Conservation (phyloP, 2,329 filamentous ascomycete genomes). For the Colletotrichum agaves region DNA sequence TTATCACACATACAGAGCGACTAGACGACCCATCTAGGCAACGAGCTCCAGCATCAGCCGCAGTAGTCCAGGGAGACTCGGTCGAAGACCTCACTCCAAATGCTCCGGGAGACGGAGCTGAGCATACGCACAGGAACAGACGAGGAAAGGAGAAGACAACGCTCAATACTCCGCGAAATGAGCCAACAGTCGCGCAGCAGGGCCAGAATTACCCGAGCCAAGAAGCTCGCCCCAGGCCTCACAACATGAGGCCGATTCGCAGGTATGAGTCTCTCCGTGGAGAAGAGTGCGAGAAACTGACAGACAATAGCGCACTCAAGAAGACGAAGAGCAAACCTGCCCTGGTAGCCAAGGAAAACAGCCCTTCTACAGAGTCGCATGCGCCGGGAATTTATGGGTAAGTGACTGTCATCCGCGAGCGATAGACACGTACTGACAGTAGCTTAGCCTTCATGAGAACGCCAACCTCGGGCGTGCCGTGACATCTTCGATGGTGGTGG, state of each 20-base stretch:
- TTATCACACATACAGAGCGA: conserved; percentile 36
- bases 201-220: background rate
- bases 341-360: background rate
- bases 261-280: background rate
- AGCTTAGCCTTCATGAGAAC: background rate
- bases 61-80: background rate
- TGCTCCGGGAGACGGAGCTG: background rate
- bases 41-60: too few species aligned
- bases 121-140: background rate
- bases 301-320: conserved; percentile 12
- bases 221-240: background rate
- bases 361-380: background rate
- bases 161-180: background rate
- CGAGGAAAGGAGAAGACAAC: background rate
- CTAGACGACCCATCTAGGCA: background rate
- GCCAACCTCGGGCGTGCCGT: background rate
- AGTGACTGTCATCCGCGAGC: too few species aligned
- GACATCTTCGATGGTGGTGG: conserved; percentile 21
- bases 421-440: background rate
- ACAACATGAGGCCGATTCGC: conserved; percentile 1
- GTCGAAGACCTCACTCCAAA: background rate
- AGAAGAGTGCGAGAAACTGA: background rate
- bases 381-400: background rate
- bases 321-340: background rate
- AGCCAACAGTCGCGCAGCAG: too few species aligned